Evolutionary conservation across 768 basidiomycete genomes (phyloP).

Genomic region (Phaffia tasmanica): DNA sequence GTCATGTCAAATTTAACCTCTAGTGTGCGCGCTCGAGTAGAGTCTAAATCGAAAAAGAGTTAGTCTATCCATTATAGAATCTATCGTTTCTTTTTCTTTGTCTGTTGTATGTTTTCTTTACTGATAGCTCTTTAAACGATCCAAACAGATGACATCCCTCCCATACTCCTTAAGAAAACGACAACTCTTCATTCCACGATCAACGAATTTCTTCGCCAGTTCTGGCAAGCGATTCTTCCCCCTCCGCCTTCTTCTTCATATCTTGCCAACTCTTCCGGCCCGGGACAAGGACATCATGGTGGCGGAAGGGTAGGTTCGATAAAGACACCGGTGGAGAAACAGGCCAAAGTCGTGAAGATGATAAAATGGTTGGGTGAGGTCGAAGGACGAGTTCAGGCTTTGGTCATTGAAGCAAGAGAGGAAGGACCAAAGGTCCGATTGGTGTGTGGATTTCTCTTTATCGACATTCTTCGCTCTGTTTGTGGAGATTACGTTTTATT

Average conservation of each 20-base stretch:
- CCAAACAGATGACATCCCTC: slow-evolving; percentile 61
- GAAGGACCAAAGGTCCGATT: slow-evolving; percentile 55
- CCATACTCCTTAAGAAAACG: slow-evolving; percentile 67
- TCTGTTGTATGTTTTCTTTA: neutral
- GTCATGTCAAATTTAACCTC: slow-evolving; percentile 65
- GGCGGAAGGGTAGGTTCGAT: slow-evolving; percentile 45
- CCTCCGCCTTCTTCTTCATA: slow-evolving; percentile 38
- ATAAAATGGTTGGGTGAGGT: slow-evolving; percentile 66
- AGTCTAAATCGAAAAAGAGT: slow-evolving; percentile 59
- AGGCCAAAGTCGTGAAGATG: slow-evolving; percentile 77
- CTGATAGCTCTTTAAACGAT: neutral
- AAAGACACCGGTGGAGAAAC: slow-evolving; percentile 52
- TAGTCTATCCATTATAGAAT: neutral
- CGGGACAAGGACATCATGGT: slow-evolving; percentile 48
- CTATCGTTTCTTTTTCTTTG: neutral
- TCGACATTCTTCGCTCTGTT: slow-evolving; percentile 18
- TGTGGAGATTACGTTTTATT: neutral
- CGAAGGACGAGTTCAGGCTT: slow-evolving; percentile 64
- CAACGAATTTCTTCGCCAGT: slow-evolving; percentile 91
- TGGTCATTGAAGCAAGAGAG: slow-evolving; percentile 54
- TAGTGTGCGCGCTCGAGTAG: slow-evolving; percentile 61
- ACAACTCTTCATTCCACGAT: slow-evolving; percentile 82
- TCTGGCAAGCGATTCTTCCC: slow-evolving; percentile 81
- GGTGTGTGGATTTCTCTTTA: slow-evolving; percentile 42
- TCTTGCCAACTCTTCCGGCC: slow-evolving; percentile 22